phyloP scores from a whole-genome alignment of 176 grass and related monocot genomes.

The Avena eriantha region DNA sequence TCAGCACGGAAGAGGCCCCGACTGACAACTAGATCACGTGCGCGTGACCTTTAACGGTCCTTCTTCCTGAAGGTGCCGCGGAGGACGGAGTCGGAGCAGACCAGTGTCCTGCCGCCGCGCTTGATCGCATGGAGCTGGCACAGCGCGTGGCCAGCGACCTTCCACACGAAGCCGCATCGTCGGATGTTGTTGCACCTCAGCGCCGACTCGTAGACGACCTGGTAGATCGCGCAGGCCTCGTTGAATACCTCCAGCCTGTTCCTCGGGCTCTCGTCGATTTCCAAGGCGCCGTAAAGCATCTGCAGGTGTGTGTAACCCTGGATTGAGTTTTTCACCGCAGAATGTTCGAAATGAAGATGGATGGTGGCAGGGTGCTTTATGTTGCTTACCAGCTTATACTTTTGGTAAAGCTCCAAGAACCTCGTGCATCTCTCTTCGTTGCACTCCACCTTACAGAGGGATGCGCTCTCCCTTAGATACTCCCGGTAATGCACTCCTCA shows the following conservation, averaged over 20 bases:
- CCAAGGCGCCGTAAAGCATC: not conserved
- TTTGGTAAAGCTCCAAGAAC: no score
- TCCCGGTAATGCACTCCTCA: no score
- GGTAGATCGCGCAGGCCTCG: slow-evolving; percentile 1
- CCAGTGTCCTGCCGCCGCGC: not conserved
- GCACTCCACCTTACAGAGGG: no score
- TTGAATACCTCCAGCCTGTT: not conserved
- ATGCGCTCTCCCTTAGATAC: no score
- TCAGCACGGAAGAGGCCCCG: no score
- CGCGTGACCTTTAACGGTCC: no score
- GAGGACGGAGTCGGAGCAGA: not conserved
- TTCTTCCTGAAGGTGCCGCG: slow-evolving; percentile 17
- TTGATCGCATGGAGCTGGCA: slow-evolving; percentile 33
- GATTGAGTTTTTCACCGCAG: not conserved
- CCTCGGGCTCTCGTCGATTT: not conserved
- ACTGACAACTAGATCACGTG: no score
- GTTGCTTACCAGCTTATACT: no score
- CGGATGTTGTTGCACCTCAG: not conserved
- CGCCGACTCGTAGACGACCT: slow-evolving; percentile 8
- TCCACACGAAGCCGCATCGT: slow-evolving; percentile 63
- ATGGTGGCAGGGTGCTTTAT: no score
- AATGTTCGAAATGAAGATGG: no score
- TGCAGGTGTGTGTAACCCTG: not conserved
- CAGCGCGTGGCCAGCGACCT: slow-evolving; percentile 56
- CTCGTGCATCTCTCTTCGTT: no score